Conservation (phyloP, 2,329 filamentous ascomycete genomes). For the Botryotinia calthae region DNA sequence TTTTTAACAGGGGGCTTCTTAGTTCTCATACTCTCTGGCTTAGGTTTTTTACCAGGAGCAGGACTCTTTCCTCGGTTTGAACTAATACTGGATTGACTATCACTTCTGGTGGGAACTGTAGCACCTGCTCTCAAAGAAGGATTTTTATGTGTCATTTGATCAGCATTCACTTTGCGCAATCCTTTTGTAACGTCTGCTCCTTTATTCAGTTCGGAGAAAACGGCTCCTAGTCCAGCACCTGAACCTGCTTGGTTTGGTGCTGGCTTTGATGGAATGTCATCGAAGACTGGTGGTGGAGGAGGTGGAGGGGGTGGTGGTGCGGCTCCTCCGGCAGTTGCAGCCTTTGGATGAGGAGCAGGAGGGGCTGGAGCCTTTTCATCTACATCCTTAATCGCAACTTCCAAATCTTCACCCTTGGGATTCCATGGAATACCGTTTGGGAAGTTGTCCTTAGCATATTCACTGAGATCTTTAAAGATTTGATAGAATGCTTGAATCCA, state of each 20-base stretch:
- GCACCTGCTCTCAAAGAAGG: slow-evolving; percentile 75
- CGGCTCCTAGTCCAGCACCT: slow-evolving; percentile 70
- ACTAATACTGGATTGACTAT: slow-evolving; percentile 50
- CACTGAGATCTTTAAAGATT: slow-evolving; percentile 78
- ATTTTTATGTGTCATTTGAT: slow-evolving; percentile 98
- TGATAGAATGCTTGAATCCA: slow-evolving; percentile 93
- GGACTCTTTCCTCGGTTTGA: slow-evolving; percentile 74
- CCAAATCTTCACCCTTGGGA: slow-evolving; percentile 67
- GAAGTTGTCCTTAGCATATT: slow-evolving; percentile 84
- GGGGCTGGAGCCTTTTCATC: slow-evolving; percentile 55
- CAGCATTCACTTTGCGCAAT: slow-evolving; percentile 89
- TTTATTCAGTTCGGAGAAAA: slow-evolving; percentile 89
- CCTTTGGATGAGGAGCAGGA: slow-evolving; percentile 54
- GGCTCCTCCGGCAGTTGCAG: neutral
- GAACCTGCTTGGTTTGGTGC: slow-evolving; percentile 49
- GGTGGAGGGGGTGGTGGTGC: slow-evolving; percentile 53
- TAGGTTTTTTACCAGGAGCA: slow-evolving; percentile 81
- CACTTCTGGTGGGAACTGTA: slow-evolving; percentile 60
- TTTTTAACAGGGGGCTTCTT: slow-evolving; percentile 80
- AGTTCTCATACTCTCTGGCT: slow-evolving; percentile 78
- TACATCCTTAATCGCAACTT: slow-evolving; percentile 63
- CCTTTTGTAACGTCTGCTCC: slow-evolving; percentile 84
- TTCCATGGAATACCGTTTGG: slow-evolving; percentile 84
- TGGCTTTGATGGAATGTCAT: slow-evolving; percentile 42
- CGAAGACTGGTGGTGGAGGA: slow-evolving; percentile 54